phyloP scores from a whole-genome alignment of 495 filamentous ascomycete species.

The Tuber indicum region DNA sequence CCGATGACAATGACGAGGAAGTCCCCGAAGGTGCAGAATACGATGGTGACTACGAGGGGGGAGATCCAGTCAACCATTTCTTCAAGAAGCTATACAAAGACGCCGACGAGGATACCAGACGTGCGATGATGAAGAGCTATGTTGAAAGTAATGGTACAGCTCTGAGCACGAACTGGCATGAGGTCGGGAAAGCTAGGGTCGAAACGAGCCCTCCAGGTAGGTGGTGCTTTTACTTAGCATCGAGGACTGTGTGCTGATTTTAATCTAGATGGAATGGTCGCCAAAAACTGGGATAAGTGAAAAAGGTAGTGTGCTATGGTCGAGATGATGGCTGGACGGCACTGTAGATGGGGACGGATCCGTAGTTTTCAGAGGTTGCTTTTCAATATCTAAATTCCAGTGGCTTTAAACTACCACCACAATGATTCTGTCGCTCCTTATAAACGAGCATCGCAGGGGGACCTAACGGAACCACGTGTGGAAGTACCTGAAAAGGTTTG shows the following conservation, averaged over 20 bases:
- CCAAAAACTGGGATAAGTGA: constrained; percentile 57
- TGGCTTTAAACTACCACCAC: no score
- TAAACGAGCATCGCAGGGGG: no score
- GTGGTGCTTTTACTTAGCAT: background rate
- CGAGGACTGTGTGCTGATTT: background rate
- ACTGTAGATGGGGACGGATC: background rate
- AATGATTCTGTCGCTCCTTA: no score
- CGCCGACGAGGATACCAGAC: constrained; percentile 69
- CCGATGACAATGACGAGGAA: constrained; percentile 30
- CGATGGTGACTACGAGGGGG: constrained; percentile 58
- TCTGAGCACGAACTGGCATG: constrained; percentile 85
- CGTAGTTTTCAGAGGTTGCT: background rate
- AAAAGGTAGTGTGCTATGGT: background rate
- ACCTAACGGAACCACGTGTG: no score
- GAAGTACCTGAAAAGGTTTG: no score
- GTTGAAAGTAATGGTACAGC: constrained; percentile 87
- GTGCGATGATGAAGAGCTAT: constrained; percentile 98
- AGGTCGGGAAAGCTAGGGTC: constrained; percentile 68
- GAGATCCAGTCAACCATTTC: constrained; percentile 69
- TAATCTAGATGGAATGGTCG: constrained; percentile 59
- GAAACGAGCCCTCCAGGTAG: constrained; percentile 59
- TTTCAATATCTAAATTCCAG: background rate
- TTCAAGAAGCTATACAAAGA: constrained; percentile 85
- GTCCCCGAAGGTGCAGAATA: constrained; percentile 48
- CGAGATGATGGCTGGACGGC: background rate